phyloP scores from a whole-genome alignment of 305 asterid species.

The Striga hermonthica region DNA sequence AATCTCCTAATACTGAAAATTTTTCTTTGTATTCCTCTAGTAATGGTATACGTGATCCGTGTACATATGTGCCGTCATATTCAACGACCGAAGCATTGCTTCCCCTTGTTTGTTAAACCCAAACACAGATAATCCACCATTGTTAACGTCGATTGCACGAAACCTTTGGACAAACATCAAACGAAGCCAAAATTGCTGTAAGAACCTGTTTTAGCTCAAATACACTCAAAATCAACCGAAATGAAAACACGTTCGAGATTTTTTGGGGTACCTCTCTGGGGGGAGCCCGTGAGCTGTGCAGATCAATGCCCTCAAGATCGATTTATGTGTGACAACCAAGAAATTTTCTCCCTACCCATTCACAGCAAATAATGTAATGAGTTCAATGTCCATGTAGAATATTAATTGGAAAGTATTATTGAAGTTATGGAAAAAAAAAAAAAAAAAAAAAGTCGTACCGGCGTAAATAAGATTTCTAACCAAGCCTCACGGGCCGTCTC shows the following conservation, averaged over 20 bases:
- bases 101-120: slow-evolving; percentile 60
- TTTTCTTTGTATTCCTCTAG: slow-evolving; percentile 25
- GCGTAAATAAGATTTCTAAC: slow-evolving; percentile 60
- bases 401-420: too few relatives aligned
- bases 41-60: slow-evolving; percentile 57
- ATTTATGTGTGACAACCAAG: slow-evolving; percentile 77
- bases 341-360: slow-evolving; percentile 59
- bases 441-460: slow-evolving; percentile 34
- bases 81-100: slow-evolving; percentile 64
- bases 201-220: neutral
- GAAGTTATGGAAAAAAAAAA: too few relatives aligned
- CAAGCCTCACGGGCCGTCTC: slow-evolving; percentile 65
- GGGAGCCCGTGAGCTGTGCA: slow-evolving; percentile 81
- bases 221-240: neutral
- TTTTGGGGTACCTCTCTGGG: slow-evolving; percentile 53
- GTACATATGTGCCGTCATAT: slow-evolving; percentile 88
- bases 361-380: slow-evolving; percentile 1
- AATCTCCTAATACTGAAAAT: too few relatives aligned
- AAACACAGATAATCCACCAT: slow-evolving; percentile 67
- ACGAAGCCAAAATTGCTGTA: neutral
- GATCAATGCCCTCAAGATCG: slow-evolving; percentile 74
- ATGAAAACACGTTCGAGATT: neutral
- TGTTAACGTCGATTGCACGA: slow-evolving; percentile 65
- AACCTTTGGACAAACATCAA: slow-evolving; percentile 43
- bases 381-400: neutral